Percentiles rank a stretch among this genome's conserved stretches.
Evolutionary conservation across 805 yeast genomes (phyloP).

Genomic region (Clavispora asparagi): DNA sequence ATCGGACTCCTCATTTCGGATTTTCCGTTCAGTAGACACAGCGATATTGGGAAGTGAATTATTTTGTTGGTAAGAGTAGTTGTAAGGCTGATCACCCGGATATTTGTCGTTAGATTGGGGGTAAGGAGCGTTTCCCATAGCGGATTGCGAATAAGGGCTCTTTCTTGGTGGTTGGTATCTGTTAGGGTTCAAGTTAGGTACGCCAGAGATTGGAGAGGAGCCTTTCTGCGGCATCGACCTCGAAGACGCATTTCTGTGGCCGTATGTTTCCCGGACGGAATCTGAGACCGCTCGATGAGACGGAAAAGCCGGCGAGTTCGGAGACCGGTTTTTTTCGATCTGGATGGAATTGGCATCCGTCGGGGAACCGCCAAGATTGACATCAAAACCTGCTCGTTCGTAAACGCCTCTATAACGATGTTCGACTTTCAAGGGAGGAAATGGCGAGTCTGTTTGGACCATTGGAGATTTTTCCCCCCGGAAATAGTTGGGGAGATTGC

Average conservation of each 20-base stretch:
- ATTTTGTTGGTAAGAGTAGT: background rate
- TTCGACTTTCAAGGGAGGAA: slow-evolving; percentile 65
- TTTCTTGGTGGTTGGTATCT: background rate
- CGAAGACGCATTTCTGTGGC: background rate
- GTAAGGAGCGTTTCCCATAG: background rate
- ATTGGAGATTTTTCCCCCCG: slow-evolving; percentile 17
- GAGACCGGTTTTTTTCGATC: background rate
- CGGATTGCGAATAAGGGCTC: background rate
- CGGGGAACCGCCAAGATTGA: slow-evolving; percentile 11
- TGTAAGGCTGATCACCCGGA: background rate
- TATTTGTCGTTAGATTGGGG: background rate
- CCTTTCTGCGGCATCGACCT: background rate
- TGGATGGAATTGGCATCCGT: background rate
- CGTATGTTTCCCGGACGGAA: background rate
- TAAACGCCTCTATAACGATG: slow-evolving; percentile 63
- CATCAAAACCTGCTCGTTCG: slow-evolving; percentile 80
- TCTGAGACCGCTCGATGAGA: background rate
- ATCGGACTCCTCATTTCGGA: background rate
- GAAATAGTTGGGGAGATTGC: slow-evolving; percentile 17
- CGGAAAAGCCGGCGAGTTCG: background rate
- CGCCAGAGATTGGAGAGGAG: background rate
- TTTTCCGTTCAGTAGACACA: background rate
- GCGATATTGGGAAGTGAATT: background rate
- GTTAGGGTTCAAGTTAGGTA: background rate
- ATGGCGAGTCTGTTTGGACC: slow-evolving; percentile 42